phyloP scores from a whole-genome alignment of 2,329 filamentous ascomycete genomes.

The Neonectria faginata region DNA sequence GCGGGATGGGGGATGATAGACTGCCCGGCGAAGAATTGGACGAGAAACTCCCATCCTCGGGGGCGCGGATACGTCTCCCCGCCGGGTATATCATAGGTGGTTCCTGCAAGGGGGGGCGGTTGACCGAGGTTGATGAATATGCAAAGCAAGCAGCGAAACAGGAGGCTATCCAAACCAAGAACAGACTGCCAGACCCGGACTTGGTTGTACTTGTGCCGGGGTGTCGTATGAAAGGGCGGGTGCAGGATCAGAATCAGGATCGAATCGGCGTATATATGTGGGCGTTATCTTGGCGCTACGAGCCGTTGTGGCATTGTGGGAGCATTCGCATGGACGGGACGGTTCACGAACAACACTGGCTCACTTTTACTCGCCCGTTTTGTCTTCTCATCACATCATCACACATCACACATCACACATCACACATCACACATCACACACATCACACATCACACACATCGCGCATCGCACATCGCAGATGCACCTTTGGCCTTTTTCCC shows the following conservation, averaged over 20 bases:
- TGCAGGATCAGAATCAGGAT: not conserved
- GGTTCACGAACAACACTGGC: no score
- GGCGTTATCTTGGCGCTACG: not conserved
- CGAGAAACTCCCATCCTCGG: not conserved
- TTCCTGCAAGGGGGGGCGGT: not conserved
- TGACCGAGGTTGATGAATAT: not conserved
- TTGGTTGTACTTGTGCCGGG: no score
- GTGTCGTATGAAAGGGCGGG: not conserved
- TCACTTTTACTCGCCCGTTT: no score
- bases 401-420: not conserved
- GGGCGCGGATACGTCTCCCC: not conserved
- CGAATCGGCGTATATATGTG: not conserved
- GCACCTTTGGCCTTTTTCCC: no score
- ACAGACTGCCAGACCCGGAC: not conserved
- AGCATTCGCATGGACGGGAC: no score
- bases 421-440: not conserved
- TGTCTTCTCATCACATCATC: not conserved
- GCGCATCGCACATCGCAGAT: not conserved
- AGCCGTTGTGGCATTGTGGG: no score
- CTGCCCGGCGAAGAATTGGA: not conserved
- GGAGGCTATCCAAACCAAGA: not conserved
- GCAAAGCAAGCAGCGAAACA: not conserved
- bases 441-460: not conserved
- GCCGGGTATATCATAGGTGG: not conserved
- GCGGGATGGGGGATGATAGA: not conserved